Evolutionary conservation across 768 basidiomycete genomes (phyloP), one percentile per base, ranked within the genome.

Genomic region (Naganishia vaughanmartiniae): DNA sequence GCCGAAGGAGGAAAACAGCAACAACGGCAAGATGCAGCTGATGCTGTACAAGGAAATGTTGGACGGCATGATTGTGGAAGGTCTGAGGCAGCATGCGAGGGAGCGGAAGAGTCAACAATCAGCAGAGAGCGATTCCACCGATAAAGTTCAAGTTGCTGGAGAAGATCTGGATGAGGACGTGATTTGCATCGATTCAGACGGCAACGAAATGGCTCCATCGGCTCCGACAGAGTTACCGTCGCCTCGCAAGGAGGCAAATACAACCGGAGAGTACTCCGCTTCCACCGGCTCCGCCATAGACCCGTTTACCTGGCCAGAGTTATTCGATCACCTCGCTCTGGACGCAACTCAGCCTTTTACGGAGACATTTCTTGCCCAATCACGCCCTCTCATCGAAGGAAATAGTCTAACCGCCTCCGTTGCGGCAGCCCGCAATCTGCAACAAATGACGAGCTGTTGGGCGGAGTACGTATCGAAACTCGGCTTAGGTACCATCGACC

Each of bases 21-120:
- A 76, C 17, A 75, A 79, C 9, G 81, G 81, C 0, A 75, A 73
- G 60, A 70, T 80, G 19, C 81, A 82, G 70, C 75, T 81, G 33
- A 82, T 82, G 81, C 71, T 81, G 34, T 82, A 82, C 74, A 81
- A 81, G 66, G 81, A 80, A 69, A 66, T 82, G 33, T 54, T 81
- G 30, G 80, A 78, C 66, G 73, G 74, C 17, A 74, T 82, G 58
- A 57, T 81, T 9, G 63, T 74, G 19, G 60, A 63, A 45, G 60
- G 60, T 1, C 24, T 63, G 21, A 63, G 60, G 19, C 60, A 63
- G 42, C 28, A 63, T n/a, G 60, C 60, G 10, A 42, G 26, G 12
- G 60, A 63, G 9, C 42, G 46, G n/a, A 45, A 14, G 24, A 39
- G 2, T 5, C 9, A 46, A 28, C 19, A 30, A 26, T 15, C 21